These are phyloP conservation scores for Torulaspora delbrueckii DNA, from an alignment of 805 yeast genomes.

Conservation along the genomic window DNA sequence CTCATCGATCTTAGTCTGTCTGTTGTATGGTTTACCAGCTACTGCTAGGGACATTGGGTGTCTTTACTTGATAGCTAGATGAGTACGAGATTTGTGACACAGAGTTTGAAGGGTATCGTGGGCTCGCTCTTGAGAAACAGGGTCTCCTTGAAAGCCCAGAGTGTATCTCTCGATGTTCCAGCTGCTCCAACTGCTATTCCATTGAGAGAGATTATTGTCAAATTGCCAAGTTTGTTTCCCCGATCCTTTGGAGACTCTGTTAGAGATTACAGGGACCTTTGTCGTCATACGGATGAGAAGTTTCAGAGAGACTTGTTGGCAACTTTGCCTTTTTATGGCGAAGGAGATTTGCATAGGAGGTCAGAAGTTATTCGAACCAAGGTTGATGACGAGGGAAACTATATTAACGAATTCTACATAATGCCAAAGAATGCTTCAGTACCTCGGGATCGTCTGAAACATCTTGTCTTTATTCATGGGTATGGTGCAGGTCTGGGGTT, in stretches of 20 bases:
- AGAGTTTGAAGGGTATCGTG: not conserved
- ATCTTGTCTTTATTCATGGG: slow-evolving; percentile 81
- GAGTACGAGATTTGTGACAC: slow-evolving; percentile 5
- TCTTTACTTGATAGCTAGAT: not conserved
- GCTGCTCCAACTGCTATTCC: slow-evolving; percentile 70
- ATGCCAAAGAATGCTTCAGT: slow-evolving; percentile 40
- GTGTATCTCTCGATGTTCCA: slow-evolving; percentile 34
- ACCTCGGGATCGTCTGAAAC: slow-evolving; percentile 27
- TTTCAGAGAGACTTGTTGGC: slow-evolving; percentile 46
- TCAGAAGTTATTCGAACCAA: slow-evolving; percentile 36
- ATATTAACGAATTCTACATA: slow-evolving; percentile 73
- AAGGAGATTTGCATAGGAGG: slow-evolving; percentile 25
- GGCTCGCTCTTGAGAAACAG: not conserved
- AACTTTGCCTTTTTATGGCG: slow-evolving; percentile 45
- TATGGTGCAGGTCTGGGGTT: slow-evolving; percentile 94
- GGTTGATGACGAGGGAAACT: slow-evolving; percentile 43
- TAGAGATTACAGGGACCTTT: slow-evolving; percentile 42
- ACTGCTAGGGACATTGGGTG: not conserved
- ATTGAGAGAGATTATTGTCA: slow-evolving; percentile 41
- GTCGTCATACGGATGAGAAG: slow-evolving; percentile 36
- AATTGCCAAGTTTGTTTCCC: slow-evolving; percentile 53
- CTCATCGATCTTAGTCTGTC: not conserved
- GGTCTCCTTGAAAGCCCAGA: not conserved
- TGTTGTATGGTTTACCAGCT: not conserved
- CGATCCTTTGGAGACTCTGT: slow-evolving; percentile 48